phyloP scores from a whole-genome alignment of 164 flowering plant genomes.

The Protea cynaroides region DNA sequence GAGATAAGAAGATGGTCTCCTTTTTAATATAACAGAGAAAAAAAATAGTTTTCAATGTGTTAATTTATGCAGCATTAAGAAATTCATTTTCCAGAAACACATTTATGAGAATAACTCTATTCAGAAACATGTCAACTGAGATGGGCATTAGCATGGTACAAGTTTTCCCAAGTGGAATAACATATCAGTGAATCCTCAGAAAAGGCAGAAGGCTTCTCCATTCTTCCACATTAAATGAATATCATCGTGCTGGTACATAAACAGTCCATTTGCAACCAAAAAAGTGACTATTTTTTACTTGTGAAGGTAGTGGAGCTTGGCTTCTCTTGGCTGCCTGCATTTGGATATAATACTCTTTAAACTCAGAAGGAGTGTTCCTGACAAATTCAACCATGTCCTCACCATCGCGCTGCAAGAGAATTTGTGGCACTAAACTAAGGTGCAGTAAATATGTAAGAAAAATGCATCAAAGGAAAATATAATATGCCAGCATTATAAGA shows the following conservation, averaged over 20 bases:
- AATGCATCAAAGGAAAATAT: slow-evolving; percentile 1
- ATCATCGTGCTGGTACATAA: not conserved
- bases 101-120: not conserved
- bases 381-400: slow-evolving; percentile 83
- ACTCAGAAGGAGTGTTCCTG: slow-evolving; percentile 71
- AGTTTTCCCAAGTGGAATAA: not conserved
- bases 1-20: no score
- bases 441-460: not conserved
- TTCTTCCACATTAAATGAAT: not conserved
- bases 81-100: not conserved
- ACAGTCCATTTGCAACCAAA: no score
- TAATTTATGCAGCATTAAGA: not conserved
- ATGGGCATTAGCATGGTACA: not conserved
- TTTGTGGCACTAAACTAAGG: not conserved
- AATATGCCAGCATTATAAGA: not conserved
- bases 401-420: slow-evolving; percentile 71
- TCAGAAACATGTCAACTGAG: no score
- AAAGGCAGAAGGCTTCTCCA: no score
- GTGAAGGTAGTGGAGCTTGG: slow-evolving; percentile 87
- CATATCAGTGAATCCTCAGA: no score
- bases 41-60: no score
- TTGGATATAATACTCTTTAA: slow-evolving; percentile 90
- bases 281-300: slow-evolving; percentile 32
- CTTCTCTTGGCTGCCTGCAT: slow-evolving; percentile 96
- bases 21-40: no score